Evolutionary conservation across 805 yeast genomes (phyloP).

Genomic region (Saturnispora quitensis): DNA sequence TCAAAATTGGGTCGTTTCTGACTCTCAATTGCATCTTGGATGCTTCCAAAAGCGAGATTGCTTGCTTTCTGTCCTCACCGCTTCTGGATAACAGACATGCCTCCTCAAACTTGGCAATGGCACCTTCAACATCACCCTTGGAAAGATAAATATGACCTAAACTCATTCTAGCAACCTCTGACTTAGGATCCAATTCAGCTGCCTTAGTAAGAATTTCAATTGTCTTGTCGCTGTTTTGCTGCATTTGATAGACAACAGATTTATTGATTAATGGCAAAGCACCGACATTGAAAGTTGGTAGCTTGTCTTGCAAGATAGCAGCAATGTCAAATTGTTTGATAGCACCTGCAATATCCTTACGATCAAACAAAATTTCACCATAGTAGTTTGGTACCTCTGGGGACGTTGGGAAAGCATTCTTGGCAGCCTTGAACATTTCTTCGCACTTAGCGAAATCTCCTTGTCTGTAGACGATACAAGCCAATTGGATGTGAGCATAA

Average conservation of each 20-base stretch:
- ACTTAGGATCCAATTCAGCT: conserved; percentile 72
- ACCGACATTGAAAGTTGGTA: conserved; percentile 67
- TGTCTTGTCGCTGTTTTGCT: conserved; percentile 47
- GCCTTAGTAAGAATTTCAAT: conserved; percentile 64
- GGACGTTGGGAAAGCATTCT: conserved; percentile 67
- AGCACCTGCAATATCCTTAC: conserved; percentile 64
- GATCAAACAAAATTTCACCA: conserved; percentile 88
- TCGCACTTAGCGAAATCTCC: conserved; percentile 53
- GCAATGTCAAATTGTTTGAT: conserved; percentile 79
- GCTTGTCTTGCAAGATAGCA: conserved; percentile 65
- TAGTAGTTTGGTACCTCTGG: conserved; percentile 93
- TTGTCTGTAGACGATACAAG: conserved; percentile 81
- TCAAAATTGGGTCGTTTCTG: conserved; percentile 56
- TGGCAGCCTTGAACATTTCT: conserved; percentile 56
- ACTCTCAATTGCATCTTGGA: conserved; percentile 81
- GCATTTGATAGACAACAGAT: conserved; percentile 62
- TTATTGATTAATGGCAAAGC: conserved; percentile 85
- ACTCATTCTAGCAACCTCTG: conserved; percentile 84
- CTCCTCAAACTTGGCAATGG: conserved; percentile 72
- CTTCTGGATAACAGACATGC: conserved; percentile 78
- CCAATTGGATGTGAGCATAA: conserved; percentile 83
- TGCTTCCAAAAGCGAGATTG: conserved; percentile 87
- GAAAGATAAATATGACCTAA: conserved; percentile 87
- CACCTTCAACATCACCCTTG: conserved; percentile 72
- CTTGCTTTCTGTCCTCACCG: conserved; percentile 79